Conservation (phyloP, 140 eudicot genomes). For the Senecio squalidus region DNA sequence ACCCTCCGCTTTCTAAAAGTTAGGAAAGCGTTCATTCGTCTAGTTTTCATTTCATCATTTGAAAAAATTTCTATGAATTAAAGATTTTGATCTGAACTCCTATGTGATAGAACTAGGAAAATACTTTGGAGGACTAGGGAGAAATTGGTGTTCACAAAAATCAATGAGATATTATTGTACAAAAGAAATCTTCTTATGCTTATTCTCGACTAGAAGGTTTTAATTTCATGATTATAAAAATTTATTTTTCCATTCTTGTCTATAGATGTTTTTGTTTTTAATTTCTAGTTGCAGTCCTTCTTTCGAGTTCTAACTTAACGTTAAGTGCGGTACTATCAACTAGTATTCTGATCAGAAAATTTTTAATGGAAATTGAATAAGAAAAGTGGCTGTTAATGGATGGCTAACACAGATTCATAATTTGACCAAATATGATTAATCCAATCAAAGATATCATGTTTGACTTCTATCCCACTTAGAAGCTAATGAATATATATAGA, state of each 20-base stretch:
- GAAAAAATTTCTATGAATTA: too few relatives aligned
- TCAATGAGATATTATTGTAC: too few relatives aligned
- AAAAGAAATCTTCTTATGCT: too few relatives aligned
- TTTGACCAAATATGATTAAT: constrained; percentile 35
- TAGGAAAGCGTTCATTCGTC: too few relatives aligned
- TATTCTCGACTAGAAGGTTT: neutral
- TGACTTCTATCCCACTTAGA: constrained; percentile 11
- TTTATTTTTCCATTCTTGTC: neutral
- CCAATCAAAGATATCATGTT: constrained; percentile 11
- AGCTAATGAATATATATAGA: neutral
- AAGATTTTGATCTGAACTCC: neutral
- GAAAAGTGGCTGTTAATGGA: constrained; percentile 25
- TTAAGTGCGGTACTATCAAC: constrained; percentile 10
- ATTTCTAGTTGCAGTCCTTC: neutral
- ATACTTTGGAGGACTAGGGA: constrained; percentile 2
- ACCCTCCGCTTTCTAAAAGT: too few relatives aligned
- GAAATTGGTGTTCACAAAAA: neutral
- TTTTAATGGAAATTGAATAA: constrained; percentile 20
- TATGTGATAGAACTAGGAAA: neutral
- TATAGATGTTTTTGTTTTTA: too few relatives aligned
- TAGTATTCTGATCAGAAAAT: constrained; percentile 22
- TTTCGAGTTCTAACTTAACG: neutral
- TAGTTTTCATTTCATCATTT: too few relatives aligned
- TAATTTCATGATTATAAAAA: constrained; percentile 1
- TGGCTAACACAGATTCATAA: constrained; percentile 34